phyloP scores from a whole-genome alignment of 129 eudicot species.

The Heracleum sosnowskyi region DNA sequence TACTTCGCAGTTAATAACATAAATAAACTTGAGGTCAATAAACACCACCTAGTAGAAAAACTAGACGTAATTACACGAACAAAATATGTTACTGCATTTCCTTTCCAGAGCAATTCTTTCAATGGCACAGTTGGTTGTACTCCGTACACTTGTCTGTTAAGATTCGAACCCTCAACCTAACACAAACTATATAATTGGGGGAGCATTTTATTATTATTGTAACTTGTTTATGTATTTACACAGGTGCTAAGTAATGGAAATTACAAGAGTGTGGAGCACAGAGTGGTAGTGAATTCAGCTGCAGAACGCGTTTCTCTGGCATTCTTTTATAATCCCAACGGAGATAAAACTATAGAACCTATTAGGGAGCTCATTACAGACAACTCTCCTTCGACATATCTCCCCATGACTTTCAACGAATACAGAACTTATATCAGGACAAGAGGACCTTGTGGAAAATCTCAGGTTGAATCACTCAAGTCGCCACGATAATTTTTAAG shows the following conservation, averaged over 20 bases:
- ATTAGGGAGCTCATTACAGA: conserved; percentile 35
- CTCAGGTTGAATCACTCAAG: conserved; percentile 49
- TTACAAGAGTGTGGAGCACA: conserved; percentile 63
- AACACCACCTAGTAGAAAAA: background rate
- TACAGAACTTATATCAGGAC: conserved; percentile 44
- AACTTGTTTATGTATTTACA: too few species aligned
- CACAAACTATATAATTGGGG: background rate
- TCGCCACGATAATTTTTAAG: conserved; percentile 18
- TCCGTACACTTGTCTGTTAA: too few species aligned
- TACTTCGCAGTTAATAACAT: too few species aligned
- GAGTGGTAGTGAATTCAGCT: conserved; percentile 48
- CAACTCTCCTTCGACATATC: conserved; percentile 32
- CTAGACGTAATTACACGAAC: too few species aligned
- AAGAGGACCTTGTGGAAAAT: conserved; percentile 49
- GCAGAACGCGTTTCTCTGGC: conserved; percentile 61
- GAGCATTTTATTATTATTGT: background rate
- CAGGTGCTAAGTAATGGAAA: conserved; percentile 61
- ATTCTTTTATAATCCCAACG: conserved; percentile 63
- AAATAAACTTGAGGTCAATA: background rate
- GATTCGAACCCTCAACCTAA: too few species aligned
- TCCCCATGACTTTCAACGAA: conserved; percentile 44
- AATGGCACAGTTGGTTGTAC: too few species aligned
- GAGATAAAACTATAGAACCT: conserved; percentile 40
- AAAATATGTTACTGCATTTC: too few species aligned
- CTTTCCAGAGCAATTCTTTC: too few species aligned